Base-by-base conservation (phyloP, 2,329 filamentous ascomycete species). In the Fusarium nurragi region DNA sequence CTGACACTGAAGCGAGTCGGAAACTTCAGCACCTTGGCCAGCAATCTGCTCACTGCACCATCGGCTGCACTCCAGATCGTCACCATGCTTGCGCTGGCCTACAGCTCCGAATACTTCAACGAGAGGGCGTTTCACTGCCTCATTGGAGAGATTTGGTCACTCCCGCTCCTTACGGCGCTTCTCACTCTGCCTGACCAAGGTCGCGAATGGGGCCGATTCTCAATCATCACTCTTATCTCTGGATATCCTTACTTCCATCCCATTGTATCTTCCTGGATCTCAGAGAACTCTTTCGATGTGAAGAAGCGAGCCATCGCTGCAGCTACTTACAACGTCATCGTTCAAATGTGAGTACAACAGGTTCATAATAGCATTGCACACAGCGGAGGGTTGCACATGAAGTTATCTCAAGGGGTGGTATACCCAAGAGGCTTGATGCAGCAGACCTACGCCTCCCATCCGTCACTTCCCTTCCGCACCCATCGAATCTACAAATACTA, bases 41-140 rank as follows among this genome's bases (percentile, higher is more conserved):
- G 83, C 25, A 90, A 89, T 65, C 78, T 91, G 60, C 80, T 90
- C 21, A 86, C 86, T 1, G 88, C 89, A 14, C 86, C 86, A 0
- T 82, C 84, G 1, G 84, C 83, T 16, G 79, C 78, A 0, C 73
- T 88, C 2, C 86, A 86, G 70, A 86, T 88, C 59, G 53, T 86
- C 44, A 85, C 85, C 40, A 82, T 88, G 74, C 71, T 88, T 16
- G 71, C 77, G 3, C 79, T 85, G 57, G 84, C 86, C 0, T 85
- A 79, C 75, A 77, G 83, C 41, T 85, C 83, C 7, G 84, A 87
- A 54, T 78, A 81, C 54, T 84, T 86, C 62, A 82, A 86, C 59
- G 80, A 86, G 68, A 78, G 84, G 2, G 76, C 85, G 0, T 78
- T 86, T 52, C 80, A 86, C 45, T 84, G 83, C 40, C 74, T 86